phyloP scores from a whole-genome alignment of 148 eudicot genomes.

The Nyssa sinensis region DNA sequence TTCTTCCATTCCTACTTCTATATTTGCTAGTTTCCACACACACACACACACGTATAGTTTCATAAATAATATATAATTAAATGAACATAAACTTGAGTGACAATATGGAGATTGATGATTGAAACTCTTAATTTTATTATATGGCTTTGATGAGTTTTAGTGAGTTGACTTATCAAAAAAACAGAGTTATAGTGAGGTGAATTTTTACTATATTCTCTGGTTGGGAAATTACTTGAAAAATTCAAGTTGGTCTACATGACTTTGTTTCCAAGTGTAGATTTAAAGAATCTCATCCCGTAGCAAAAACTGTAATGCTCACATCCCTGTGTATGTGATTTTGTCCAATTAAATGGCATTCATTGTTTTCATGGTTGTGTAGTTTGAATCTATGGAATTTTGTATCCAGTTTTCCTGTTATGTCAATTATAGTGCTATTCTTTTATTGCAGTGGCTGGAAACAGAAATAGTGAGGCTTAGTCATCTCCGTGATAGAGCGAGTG shows the following conservation, averaged over 20 bases:
- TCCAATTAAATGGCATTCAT: neutral
- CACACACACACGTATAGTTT: too few relatives aligned
- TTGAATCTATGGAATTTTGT: neutral
- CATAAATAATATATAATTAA: too few relatives aligned
- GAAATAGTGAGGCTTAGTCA: slow-evolving; percentile 74
- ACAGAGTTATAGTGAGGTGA: too few relatives aligned
- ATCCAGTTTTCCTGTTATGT: slow-evolving; percentile 7
- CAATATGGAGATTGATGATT: too few relatives aligned
- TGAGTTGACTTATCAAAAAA: neutral
- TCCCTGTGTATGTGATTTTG: slow-evolving; percentile 1
- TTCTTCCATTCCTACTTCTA: too few relatives aligned
- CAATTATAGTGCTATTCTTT: slow-evolving; percentile 11
- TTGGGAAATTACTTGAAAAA: slow-evolving; percentile 1
- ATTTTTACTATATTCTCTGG: neutral
- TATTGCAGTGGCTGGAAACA: slow-evolving; percentile 86
- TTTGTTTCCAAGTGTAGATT: neutral
- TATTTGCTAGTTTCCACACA: too few relatives aligned
- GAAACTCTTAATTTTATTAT: too few relatives aligned
- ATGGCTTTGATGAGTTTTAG: too few relatives aligned
- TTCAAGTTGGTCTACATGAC: neutral
- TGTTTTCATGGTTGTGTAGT: neutral
- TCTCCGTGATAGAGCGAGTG: slow-evolving; percentile 99
- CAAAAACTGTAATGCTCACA: neutral
- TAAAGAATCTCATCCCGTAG: too few relatives aligned
- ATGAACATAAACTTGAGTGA: too few relatives aligned